Base-by-base conservation (phyloP, 306 rosid genomes). In the Senna siamea region DNA sequence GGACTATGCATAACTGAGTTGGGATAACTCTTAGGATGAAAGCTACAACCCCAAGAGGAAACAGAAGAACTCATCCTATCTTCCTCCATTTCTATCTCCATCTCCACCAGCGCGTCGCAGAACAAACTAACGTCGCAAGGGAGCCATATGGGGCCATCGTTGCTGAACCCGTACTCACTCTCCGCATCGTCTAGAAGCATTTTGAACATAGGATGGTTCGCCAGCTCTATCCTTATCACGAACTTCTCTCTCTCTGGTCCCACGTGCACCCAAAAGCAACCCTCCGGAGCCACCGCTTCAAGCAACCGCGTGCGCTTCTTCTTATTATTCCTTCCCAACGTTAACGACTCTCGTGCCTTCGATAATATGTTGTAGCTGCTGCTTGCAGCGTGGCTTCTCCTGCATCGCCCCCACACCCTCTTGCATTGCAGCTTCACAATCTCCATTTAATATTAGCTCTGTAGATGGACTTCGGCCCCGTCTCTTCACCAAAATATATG, bases 51-150 rank as follows among this genome's bases (percentile, higher is more conserved):
- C 68, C 26, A 46, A 0, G 17, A 37, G 1, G 48, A 17, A 0
- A 3, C 0, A 13, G 26, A 6, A 60, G 12, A 61, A 17, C 46
- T 61, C 47, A 37, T 26, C 19, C 43, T 35, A 19, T 38, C n/a
- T 37, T 35, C 30, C 18, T 38, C 26, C 7, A 51, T 26, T 26
- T 73, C 44, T 78, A 12, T 28, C 17, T 84, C 84, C 79, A 85
- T 77, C 90, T 81, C 90, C 1, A 81, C 85, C 58, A 86, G 18
- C 9, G 84, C 90, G 4, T 76, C 44, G 51, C 70, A 46, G 68
- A 88, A 88, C 66, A 79, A 54, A 54, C 50, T 79, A 17, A 81
- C 87, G 2, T 82, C 85, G 17, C 93, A 86, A 34, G 93, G 90
- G 20, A 88, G 90, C 80, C 75, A 60, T n/a, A 86, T 61, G 0